phyloP scores from a whole-genome alignment of 2,329 filamentous ascomycete genomes.

The Tolypocladium amazonense region DNA sequence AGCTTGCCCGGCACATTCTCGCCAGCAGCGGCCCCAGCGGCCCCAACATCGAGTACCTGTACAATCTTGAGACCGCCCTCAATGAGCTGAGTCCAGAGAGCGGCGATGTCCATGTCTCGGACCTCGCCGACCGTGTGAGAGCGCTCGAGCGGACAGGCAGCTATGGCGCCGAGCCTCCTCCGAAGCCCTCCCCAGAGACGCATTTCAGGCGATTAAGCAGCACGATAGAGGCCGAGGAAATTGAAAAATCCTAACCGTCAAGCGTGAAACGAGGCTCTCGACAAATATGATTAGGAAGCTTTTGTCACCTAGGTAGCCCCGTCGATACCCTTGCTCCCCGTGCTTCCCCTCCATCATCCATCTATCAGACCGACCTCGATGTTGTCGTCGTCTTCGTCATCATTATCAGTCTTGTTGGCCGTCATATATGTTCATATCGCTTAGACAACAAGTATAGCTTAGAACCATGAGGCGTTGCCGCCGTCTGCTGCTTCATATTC shows the following conservation, averaged over 20 bases:
- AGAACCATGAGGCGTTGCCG: constrained; percentile 1
- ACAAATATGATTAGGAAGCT: constrained; percentile 1
- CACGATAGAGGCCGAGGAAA: constrained; percentile 18
- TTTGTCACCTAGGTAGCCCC: constrained; percentile 1
- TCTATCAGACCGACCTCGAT: background rate
- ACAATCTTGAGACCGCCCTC: constrained; percentile 67
- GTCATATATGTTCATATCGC: constrained; percentile 3
- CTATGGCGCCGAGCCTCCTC: constrained; percentile 4
- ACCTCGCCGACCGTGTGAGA: constrained; percentile 65
- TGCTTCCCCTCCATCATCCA: background rate
- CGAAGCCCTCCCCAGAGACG: constrained; percentile 4
- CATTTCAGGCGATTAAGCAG: constrained; percentile 13
- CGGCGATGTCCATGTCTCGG: constrained; percentile 73
- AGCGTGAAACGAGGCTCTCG: background rate
- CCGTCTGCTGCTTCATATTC: background rate
- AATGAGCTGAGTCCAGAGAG: constrained; percentile 63
- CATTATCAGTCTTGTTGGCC: constrained; percentile 6
- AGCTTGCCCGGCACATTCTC: constrained; percentile 72
- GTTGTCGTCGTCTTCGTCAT: constrained; percentile 6
- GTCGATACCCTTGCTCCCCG: background rate
- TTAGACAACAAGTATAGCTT: constrained; percentile 5
- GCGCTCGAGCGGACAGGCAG: constrained; percentile 31
- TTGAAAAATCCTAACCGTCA: constrained; percentile 11
- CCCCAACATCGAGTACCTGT: constrained; percentile 81
- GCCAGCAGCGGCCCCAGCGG: constrained; percentile 73